Conservation (phyloP, 169 alveolate species). For the Theileria annulata region DNA sequence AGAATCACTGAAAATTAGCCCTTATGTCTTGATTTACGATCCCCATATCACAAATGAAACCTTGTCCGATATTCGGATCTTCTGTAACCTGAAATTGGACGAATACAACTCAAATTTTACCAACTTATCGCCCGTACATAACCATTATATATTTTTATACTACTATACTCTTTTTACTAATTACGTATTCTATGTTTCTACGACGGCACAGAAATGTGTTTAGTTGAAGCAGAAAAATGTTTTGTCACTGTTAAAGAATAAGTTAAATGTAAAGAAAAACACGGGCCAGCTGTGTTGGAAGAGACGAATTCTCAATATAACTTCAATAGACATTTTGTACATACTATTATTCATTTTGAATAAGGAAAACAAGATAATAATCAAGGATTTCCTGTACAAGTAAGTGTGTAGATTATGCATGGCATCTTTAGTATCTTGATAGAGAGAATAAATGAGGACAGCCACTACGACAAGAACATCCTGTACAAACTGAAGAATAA, state of each 20-base stretch:
- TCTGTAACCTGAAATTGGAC: slow-evolving; percentile 57
- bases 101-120: slow-evolving; percentile 64
- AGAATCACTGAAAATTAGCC: slow-evolving; percentile 63
- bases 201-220: background rate
- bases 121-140: slow-evolving; percentile 33
- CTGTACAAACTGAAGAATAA: slow-evolving; percentile 41
- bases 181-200: background rate
- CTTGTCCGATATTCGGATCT: slow-evolving; percentile 58
- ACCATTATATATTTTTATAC: background rate
- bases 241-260: slow-evolving; percentile 43
- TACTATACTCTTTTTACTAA: background rate
- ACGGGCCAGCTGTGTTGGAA: slow-evolving; percentile 55
- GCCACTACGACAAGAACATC: slow-evolving; percentile 53
- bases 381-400: slow-evolving; percentile 56
- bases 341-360: slow-evolving; percentile 34
- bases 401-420: background rate
- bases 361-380: slow-evolving; percentile 34
- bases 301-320: slow-evolving; percentile 43
- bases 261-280: slow-evolving; percentile 21
- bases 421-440: slow-evolving; percentile 15
- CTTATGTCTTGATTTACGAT: slow-evolving; percentile 55
- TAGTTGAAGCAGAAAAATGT: slow-evolving; percentile 49
- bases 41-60: slow-evolving; percentile 47
- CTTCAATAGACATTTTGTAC: slow-evolving; percentile 57
- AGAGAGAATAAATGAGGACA: slow-evolving; percentile 59